Evolutionary conservation across 176 grass and related monocot genomes (phyloP).

Genomic region (Triticum monococcum): DNA sequence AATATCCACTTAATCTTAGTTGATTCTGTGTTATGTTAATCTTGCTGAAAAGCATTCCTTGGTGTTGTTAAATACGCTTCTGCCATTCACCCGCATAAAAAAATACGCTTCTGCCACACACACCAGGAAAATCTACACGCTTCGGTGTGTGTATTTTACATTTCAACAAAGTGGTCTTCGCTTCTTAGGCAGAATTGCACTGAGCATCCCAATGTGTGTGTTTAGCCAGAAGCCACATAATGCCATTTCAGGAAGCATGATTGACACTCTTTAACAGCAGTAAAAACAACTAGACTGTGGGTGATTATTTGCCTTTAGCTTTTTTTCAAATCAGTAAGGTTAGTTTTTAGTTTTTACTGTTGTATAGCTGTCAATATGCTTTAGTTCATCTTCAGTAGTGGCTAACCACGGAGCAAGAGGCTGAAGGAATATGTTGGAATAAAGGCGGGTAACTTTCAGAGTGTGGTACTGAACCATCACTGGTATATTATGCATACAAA

Average conservation of each 20-base stretch:
- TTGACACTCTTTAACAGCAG: neutral
- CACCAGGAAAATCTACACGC: neutral
- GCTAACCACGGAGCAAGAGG: neutral
- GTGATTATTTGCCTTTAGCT: neutral
- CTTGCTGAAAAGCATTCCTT: neutral
- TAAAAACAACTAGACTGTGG: neutral
- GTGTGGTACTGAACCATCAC: too few species aligned
- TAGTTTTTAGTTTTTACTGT: neutral
- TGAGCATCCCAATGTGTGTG: neutral
- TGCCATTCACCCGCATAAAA: too few species aligned
- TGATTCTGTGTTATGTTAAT: neutral
- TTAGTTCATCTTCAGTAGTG: neutral
- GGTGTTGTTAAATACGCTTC: neutral
- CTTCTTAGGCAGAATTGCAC: constrained; percentile 23
- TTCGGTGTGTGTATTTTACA: neutral
- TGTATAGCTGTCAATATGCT: neutral
- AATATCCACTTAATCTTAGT: too few species aligned
- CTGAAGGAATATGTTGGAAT: neutral
- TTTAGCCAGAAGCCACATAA: neutral
- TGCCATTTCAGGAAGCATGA: neutral
- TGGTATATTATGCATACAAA: too few species aligned
- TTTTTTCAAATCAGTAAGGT: neutral
- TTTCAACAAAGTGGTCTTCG: neutral
- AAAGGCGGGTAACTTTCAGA: neutral
- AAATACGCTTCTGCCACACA: neutral